phyloP scores from a whole-genome alignment of 805 yeast species.

The Kuraishia cidri region DNA sequence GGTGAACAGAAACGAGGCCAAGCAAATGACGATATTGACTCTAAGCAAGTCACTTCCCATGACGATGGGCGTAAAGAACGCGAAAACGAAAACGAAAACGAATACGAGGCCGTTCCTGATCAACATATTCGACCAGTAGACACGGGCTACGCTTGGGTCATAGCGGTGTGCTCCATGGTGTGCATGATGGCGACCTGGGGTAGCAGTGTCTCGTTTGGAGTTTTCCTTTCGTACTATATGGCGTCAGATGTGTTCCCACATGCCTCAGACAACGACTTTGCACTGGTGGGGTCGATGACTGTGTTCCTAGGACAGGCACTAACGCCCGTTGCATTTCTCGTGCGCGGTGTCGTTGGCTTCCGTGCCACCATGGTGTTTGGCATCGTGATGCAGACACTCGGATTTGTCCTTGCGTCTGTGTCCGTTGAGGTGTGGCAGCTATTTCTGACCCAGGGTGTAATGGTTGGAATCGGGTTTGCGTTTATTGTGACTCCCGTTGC shows the following conservation, averaged over 20 bases:
- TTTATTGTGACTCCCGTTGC: conserved; percentile 33
- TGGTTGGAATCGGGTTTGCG: conserved; percentile 38
- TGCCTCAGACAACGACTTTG: conserved; percentile 46
- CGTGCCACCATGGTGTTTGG: conserved; percentile 35
- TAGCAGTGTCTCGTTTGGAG: conserved; percentile 51
- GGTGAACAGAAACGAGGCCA: too few relatives aligned
- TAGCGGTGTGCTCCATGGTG: neutral
- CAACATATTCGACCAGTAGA: too few relatives aligned
- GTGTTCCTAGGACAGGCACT: conserved; percentile 47
- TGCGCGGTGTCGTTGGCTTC: conserved; percentile 41
- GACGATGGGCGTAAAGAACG: neutral
- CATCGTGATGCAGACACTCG: conserved; percentile 27
- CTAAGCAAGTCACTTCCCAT: neutral
- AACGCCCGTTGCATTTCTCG: conserved; percentile 46
- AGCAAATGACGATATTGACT: neutral
- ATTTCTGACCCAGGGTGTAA: conserved; percentile 40
- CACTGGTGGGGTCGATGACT: conserved; percentile 52
- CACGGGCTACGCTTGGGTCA: conserved; percentile 1
- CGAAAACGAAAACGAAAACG: neutral
- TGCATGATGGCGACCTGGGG: conserved; percentile 37
- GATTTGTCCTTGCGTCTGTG: conserved; percentile 36
- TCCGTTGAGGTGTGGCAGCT: conserved; percentile 40
- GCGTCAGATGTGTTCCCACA: conserved; percentile 37
- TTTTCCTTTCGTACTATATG: conserved; percentile 44
- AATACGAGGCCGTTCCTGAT: neutral